These are phyloP conservation scores for Neoboletus subvelutipes DNA, from an alignment of 768 basidiomycete genomes.

Conservation along the genomic window DNA sequence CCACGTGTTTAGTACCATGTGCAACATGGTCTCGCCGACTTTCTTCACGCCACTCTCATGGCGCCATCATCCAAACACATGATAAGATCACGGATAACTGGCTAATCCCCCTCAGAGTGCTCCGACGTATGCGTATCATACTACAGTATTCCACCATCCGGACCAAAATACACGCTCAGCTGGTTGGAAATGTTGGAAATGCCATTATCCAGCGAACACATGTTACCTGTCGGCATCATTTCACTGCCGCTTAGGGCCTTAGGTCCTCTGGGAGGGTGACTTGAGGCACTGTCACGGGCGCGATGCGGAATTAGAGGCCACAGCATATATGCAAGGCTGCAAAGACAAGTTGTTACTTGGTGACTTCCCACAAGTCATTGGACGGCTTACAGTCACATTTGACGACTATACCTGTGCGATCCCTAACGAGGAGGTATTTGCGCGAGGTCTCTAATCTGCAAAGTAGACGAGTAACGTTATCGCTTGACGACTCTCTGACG, in stretches of 20 bases:
- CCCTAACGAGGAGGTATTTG: neutral
- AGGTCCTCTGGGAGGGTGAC: too few species aligned
- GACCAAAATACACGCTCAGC: neutral
- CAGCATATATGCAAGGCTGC: neutral
- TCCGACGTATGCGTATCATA: neutral
- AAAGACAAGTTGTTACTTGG: neutral
- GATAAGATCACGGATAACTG: neutral
- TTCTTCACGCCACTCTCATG: neutral
- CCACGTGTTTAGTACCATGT: neutral
- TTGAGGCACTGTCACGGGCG: neutral
- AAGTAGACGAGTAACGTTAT: too few species aligned
- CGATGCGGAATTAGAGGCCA: neutral
- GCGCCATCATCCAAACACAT: neutral
- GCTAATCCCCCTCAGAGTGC: neutral
- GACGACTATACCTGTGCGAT: neutral
- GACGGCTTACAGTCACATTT: neutral
- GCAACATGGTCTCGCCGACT: neutral
- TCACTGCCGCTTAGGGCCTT: too few species aligned
- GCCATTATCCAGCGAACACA: neutral
- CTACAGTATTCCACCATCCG: neutral
- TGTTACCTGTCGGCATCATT: too few species aligned
- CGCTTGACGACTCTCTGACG: too few species aligned
- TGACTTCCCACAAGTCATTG: neutral
- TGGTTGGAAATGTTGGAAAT: neutral
- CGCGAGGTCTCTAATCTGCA: too few species aligned